Evolutionary conservation across 305 asterid genomes (phyloP).

Genomic region (Lippia alba): DNA sequence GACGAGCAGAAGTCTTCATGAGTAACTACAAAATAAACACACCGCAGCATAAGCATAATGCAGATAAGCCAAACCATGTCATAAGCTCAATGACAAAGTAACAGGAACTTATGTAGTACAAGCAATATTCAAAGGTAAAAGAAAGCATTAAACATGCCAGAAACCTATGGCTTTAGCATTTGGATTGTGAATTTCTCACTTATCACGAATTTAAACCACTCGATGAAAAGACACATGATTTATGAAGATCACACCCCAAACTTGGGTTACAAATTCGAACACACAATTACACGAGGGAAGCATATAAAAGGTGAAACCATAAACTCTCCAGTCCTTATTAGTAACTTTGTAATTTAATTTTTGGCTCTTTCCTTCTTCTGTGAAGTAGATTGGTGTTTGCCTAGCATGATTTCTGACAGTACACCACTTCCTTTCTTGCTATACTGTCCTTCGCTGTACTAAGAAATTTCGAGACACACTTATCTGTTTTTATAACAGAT

Average conservation of each 20-base stretch:
- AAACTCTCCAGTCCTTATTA: neutral
- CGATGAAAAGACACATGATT: neutral
- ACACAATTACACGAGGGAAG: neutral
- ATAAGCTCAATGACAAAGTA: constrained; percentile 17
- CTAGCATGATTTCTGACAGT: neutral
- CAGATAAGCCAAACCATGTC: constrained; percentile 7
- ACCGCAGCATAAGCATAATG: constrained; percentile 21
- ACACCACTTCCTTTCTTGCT: neutral
- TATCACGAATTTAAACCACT: neutral
- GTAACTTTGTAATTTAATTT: neutral
- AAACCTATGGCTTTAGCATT: constrained; percentile 10
- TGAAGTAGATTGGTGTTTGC: neutral
- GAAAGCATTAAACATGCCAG: neutral
- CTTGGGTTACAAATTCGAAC: neutral
- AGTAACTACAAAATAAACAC: constrained; percentile 58
- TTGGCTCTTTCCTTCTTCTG: neutral
- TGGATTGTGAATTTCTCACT: constrained; percentile 10
- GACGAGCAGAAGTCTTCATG: constrained; percentile 79
- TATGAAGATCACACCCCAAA: neutral
- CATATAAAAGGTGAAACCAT: neutral
- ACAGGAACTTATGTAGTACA: neutral
- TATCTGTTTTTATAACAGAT: neutral
- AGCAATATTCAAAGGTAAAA: constrained; percentile 19
- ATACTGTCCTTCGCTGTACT: neutral
- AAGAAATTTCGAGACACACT: neutral